Evolutionary conservation across 257 asterid species (phyloP), one percentile per base, ranked within the genome.

Genomic region (Pogostemon cablin): DNA sequence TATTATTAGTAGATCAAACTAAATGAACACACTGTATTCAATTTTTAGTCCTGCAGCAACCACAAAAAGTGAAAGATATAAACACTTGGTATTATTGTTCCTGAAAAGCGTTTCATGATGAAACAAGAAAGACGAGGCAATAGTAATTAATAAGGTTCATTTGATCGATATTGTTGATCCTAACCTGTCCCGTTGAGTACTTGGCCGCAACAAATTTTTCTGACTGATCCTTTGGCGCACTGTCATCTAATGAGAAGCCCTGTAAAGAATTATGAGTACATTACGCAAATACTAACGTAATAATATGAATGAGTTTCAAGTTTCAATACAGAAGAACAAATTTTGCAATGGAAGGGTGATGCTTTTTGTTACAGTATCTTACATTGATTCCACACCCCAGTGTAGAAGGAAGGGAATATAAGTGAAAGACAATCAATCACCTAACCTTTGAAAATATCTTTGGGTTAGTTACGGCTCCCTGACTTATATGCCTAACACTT

Each of bases 161-260:
- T 62, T 41, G 55, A 73, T 15, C 17, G 71, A 52, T 52, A 58
- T 42, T 42, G 44, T 39, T 35, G 42, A 67, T 43, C 40, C 70
- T 63, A 42, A 91, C 98, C 98, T 89, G 87, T 84, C 95, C 98
- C 0, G 96, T 53, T 4, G 99, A 91, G 82, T 89, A 89, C 69
- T 89, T 84, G 67, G 92, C 93, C 55, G 99, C 98, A 62, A 76
- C 95, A 73, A 90, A 88, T 77, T 86, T 88, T 79, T 92, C 96
- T n/a, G 91, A 86, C 77, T 86, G 89, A 47, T 68, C 81, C 67
- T 71, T 41, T 17, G 82, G 65, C 47, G 82, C 58, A 67, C 69
- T 77, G 50, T 79, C 84, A 61, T 90, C 96, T 68, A 92, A 80
- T 17, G 96, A 81, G 80, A 88, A 88, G 10, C 98, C 98, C 98